Evolutionary conservation across 2,329 filamentous ascomycete species (phyloP).

Genomic region (Grosmannia clavigera): DNA sequence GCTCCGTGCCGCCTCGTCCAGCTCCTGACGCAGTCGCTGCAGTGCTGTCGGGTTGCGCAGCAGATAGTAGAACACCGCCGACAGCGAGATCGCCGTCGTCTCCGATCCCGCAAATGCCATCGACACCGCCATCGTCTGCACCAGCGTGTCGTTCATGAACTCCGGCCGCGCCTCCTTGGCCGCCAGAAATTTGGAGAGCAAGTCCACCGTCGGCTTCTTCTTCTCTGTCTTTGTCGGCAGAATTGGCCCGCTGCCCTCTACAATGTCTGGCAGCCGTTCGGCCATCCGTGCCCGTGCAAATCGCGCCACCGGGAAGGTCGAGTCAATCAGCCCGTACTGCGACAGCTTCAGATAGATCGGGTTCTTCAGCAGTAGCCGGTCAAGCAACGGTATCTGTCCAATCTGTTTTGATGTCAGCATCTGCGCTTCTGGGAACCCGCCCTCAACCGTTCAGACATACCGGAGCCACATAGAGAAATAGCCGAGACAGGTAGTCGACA

Average conservation of each 20-base stretch:
- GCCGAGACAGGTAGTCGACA: constrained; percentile 46
- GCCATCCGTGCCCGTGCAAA: constrained; percentile 58
- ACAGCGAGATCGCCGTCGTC: constrained; percentile 65
- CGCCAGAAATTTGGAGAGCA: constrained; percentile 61
- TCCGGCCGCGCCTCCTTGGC: constrained; percentile 54
- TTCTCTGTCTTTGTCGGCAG: constrained; percentile 23
- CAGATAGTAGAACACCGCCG: constrained; percentile 61
- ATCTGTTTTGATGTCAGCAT: constrained; percentile 29
- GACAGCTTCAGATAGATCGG: constrained; percentile 57
- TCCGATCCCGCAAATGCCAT: constrained; percentile 68
- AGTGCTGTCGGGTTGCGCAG: constrained; percentile 49
- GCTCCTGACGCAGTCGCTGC: constrained; percentile 42
- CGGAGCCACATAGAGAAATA: constrained; percentile 61
- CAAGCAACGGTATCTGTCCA: constrained; percentile 61
- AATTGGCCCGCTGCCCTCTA: constrained; percentile 25
- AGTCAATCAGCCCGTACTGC: constrained; percentile 53
- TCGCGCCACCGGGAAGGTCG: constrained; percentile 58
- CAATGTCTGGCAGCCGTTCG: constrained; percentile 43
- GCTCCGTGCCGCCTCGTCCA: constrained; percentile 43
- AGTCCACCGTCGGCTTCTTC: constrained; percentile 37
- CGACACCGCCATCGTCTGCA: constrained; percentile 58
- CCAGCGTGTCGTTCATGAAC: constrained; percentile 58
- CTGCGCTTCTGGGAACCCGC: neutral
- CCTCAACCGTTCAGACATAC: constrained; percentile 15
- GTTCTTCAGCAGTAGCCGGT: constrained; percentile 61